A percentile compares a stretch with the other conserved stretches of the same genome.
Evolutionary conservation across 2,329 filamentous ascomycete species (phyloP).

Genomic region (Xylariaceae sp.): DNA sequence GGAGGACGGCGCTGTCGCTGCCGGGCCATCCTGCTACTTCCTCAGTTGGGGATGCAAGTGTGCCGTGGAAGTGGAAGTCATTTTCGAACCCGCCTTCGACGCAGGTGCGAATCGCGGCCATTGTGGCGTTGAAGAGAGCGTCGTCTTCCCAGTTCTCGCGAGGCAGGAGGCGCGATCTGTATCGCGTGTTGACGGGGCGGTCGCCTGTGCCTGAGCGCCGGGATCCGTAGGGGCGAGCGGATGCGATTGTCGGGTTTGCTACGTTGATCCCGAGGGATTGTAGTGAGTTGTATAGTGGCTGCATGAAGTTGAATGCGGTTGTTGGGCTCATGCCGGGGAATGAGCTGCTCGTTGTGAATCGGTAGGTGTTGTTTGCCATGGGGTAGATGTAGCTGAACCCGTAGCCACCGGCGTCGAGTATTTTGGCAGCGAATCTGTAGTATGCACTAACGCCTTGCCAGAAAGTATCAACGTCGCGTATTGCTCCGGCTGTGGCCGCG

Average conservation of each 20-base stretch:
- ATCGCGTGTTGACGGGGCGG: conserved; percentile 30
- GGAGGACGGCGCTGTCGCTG: conserved; percentile 36
- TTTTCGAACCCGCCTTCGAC: conserved; percentile 33
- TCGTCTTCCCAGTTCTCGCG: conserved; percentile 30
- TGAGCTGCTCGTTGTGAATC: conserved; percentile 33
- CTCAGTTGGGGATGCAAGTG: conserved; percentile 31
- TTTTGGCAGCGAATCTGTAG: conserved; percentile 32
- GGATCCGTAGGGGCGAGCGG: conserved; percentile 30
- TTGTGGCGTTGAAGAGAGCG: conserved; percentile 25
- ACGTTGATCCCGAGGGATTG: conserved; percentile 30
- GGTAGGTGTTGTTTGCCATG: conserved; percentile 26
- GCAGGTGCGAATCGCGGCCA: conserved; percentile 31
- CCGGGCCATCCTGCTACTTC: conserved; percentile 32
- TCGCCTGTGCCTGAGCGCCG: conserved; percentile 24
- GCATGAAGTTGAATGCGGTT: conserved; percentile 29
- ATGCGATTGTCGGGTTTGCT: conserved; percentile 25
- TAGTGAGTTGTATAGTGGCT: conserved; percentile 34
- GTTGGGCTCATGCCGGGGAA: conserved; percentile 27
- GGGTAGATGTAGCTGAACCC: conserved; percentile 37
- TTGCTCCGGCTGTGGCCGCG: conserved; percentile 5
- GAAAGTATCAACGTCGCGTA: conserved; percentile 23
- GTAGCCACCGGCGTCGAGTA: conserved; percentile 36
- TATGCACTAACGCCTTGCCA: conserved; percentile 34
- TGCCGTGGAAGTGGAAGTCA: conserved; percentile 35
- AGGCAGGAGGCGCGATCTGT: conserved; percentile 35